These are phyloP conservation scores for Truncatella angustata DNA, from an alignment of 2,329 filamentous ascomycete genomes.

Conservation along the genomic window DNA sequence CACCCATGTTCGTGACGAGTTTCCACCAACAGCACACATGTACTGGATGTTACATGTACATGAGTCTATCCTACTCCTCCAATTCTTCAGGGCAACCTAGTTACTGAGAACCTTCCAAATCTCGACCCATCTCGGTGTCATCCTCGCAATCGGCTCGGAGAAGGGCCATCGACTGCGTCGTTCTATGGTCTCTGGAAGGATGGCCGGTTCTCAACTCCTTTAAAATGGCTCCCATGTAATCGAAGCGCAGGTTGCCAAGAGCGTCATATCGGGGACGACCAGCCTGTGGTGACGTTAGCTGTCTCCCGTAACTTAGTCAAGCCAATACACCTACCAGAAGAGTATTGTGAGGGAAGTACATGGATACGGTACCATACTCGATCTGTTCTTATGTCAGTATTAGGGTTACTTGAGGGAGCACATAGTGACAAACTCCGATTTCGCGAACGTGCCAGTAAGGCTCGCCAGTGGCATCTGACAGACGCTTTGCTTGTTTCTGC, in stretches of 20 bases:
- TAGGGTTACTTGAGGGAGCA: neutral
- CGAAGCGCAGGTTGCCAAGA: conserved; percentile 11
- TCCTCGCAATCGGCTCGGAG: neutral
- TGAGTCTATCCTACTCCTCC: neutral
- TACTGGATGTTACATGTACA: too few relatives aligned
- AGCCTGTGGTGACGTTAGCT: neutral
- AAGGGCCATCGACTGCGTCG: neutral
- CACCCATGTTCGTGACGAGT: too few relatives aligned
- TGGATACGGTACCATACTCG: neutral
- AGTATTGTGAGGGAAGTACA: neutral
- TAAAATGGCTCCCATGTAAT: conserved; percentile 11
- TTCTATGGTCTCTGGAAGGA: neutral
- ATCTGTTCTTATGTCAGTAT: neutral
- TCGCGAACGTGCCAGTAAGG: conserved; percentile 11
- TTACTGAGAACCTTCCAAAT: neutral
- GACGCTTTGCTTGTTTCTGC: conserved; percentile 1
- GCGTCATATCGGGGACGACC: conserved; percentile 12
- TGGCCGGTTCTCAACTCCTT: neutral
- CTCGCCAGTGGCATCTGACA: conserved; percentile 12
- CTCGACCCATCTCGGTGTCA: neutral
- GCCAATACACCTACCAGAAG: neutral
- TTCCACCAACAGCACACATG: too few relatives aligned
- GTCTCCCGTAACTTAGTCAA: neutral
- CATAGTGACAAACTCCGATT: conserved; percentile 4
- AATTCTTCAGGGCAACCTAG: neutral